Evolutionary conservation across 1,139 yeast genomes (phyloP).

Genomic region (Hansenula lynferdii): DNA sequence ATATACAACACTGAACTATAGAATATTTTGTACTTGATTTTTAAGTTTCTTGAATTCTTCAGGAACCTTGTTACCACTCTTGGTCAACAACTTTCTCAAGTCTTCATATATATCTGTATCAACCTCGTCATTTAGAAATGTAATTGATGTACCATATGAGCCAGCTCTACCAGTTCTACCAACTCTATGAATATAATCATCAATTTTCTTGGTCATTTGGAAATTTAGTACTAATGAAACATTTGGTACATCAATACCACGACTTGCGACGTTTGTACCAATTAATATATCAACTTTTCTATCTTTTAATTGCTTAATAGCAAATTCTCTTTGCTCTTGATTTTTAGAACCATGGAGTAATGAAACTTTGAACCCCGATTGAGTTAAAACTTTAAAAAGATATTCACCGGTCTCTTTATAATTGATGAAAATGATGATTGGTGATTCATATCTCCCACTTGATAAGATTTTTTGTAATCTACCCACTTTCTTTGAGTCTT

Average conservation of each 20-base stretch:
- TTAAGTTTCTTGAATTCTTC: conserved; percentile 13
- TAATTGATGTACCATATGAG: conserved; percentile 63
- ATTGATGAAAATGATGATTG: conserved; percentile 79
- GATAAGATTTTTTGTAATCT: conserved; percentile 31
- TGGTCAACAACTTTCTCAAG: conserved; percentile 16
- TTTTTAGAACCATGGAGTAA: conserved; percentile 83
- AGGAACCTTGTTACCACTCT: conserved; percentile 19
- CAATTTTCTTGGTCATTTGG: conserved; percentile 75
- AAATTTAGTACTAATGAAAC: conserved; percentile 82
- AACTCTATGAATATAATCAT: conserved; percentile 85
- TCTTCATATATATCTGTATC: conserved; percentile 34
- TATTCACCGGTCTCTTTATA: conserved; percentile 68
- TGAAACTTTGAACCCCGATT: conserved; percentile 46
- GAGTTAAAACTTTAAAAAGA: conserved; percentile 45
- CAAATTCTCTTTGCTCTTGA: conserved; percentile 83
- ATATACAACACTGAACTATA: conserved; percentile 1
- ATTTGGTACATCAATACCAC: conserved; percentile 90
- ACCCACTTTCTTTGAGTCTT: conserved; percentile 32
- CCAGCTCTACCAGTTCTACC: conserved; percentile 99
- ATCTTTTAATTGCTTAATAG: conserved; percentile 57
- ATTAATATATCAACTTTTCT: conserved; percentile 65
- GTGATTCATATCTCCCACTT: conserved; percentile 34
- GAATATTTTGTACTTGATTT: conserved; percentile 6
- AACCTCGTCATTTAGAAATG: conserved; percentile 57
- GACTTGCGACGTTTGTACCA: conserved; percentile 95